Evolutionary conservation across 345 rosid species (phyloP).

Genomic region (Populus euphratica): DNA sequence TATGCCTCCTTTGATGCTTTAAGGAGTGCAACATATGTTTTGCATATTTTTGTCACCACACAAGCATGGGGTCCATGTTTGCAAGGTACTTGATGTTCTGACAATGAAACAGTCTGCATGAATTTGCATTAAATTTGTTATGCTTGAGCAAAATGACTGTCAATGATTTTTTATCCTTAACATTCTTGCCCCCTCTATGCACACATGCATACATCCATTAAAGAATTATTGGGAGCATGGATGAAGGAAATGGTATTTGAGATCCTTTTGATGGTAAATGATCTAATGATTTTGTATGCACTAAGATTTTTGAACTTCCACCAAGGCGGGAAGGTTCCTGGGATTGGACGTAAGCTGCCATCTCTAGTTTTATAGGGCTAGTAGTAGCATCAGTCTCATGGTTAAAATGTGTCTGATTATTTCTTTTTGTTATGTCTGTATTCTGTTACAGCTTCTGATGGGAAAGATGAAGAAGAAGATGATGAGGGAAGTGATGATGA

Average conservation of each 20-base stretch:
- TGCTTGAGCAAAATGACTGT: not conserved
- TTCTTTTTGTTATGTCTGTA: not conserved
- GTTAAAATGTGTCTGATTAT: not conserved
- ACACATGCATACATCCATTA: not conserved
- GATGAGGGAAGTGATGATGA: constrained; percentile 51
- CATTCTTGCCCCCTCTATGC: not conserved
- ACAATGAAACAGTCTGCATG: not conserved
- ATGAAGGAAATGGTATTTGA: not conserved
- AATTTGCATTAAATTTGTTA: not conserved
- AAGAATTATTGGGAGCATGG: not conserved
- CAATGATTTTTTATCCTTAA: not conserved
- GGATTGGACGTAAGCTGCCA: not conserved
- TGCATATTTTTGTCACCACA: not conserved
- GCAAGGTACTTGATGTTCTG: not conserved
- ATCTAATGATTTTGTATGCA: not conserved
- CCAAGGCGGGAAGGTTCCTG: not conserved
- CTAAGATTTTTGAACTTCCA: constrained; percentile 1
- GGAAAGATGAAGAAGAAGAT: constrained; percentile 46
- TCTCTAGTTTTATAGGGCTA: not conserved
- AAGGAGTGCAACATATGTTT: not conserved
- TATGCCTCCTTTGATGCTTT: not conserved
- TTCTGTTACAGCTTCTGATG: constrained; percentile 36
- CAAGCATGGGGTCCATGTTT: not conserved
- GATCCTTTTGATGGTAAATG: not conserved
- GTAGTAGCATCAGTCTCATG: not conserved